Conservation (phyloP, 2,329 filamentous ascomycete genomes). For the Aspergillus puulaauensis region DNA sequence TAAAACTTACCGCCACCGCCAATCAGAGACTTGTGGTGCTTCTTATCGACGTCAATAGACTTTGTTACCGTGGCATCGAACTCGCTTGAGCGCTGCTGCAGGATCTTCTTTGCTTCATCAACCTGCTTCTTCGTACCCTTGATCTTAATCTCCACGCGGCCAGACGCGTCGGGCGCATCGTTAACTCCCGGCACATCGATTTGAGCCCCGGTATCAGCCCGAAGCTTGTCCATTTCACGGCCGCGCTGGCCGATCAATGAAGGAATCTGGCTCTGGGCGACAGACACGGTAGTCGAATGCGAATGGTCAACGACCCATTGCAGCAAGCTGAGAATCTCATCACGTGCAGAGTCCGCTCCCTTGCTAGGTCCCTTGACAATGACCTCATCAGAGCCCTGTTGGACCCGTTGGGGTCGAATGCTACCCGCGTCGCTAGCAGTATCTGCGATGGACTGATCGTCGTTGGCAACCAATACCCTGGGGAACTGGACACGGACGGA, state of each 20-base stretch:
- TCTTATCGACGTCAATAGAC: slow-evolving; percentile 88
- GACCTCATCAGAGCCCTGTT: slow-evolving; percentile 85
- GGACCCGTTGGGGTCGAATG: slow-evolving; percentile 59
- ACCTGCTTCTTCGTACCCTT: slow-evolving; percentile 92
- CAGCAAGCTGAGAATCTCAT: slow-evolving; percentile 84
- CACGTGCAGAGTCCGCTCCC: slow-evolving; percentile 86
- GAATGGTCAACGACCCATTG: slow-evolving; percentile 91
- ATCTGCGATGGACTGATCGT: slow-evolving; percentile 71
- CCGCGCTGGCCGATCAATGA: slow-evolving; percentile 90
- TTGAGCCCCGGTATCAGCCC: slow-evolving; percentile 78
- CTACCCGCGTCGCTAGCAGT: slow-evolving; percentile 65
- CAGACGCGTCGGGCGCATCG: slow-evolving; percentile 64
- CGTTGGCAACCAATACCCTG: slow-evolving; percentile 55
- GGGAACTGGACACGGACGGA: slow-evolving; percentile 96
- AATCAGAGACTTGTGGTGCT: slow-evolving; percentile 83
- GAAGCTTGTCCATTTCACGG: slow-evolving; percentile 84
- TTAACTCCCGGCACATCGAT: slow-evolving; percentile 86
- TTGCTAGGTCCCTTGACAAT: slow-evolving; percentile 87
- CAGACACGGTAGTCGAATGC: slow-evolving; percentile 72
- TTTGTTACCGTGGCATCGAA: slow-evolving; percentile 88
- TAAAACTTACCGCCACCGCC: slow-evolving; percentile 73
- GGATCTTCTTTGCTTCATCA: slow-evolving; percentile 83
- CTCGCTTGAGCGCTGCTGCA: slow-evolving; percentile 80
- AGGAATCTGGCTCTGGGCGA: slow-evolving; percentile 90
- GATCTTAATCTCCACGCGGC: slow-evolving; percentile 80